Base-by-base conservation (phyloP, 192 early-diverging fungal species). In the Linnemannia exigua region DNA sequence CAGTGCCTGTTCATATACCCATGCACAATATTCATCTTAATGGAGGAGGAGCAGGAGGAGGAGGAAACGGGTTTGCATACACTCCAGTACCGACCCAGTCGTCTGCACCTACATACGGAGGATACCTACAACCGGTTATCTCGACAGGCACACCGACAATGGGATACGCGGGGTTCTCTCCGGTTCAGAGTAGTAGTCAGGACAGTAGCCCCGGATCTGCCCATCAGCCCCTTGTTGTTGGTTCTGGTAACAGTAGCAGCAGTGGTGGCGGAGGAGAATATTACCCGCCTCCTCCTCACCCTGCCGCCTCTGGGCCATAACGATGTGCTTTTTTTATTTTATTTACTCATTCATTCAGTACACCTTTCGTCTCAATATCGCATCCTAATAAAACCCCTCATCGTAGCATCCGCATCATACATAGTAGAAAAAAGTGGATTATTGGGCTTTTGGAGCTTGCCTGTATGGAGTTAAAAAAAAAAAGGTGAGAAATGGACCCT, bases 261-360 rank as follows among this genome's bases (percentile, higher is more conserved):
- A 9, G 41, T 44, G 9, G 41, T 44, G 41, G 58, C 15, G 28
- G 58, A 15, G 58, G 15, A 3, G 25, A 33, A 15, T 63, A 63
- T 31, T 63, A 31, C 28, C 58, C 58, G 1, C 58, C 58, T 63
- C 28, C n/a, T 0, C 58, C 58, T 25, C 58, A 63, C 14, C 58
- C 58, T 63, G 58, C 58, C 12, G 58, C 58, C 58, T 63, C 58
- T 63, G 58, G 58, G 3, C 58, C 58, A 31, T 63, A 31, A 63
- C 28, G 31, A 4, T 11, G 20, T 8, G 0, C 8, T 12, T 20
- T 28, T 58, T 17, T 50, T 17, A 2, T 50, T 50, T 50, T 50
- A 15, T 17, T 50, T 9, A 6, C 15, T 50, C 48, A 15, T 50
- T 50, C 2, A 50, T 9, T 44, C 9, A 44, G 3, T 44, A 6